Percentiles rank a stretch among this genome's conserved stretches.
phyloP scores from a whole-genome alignment of 495 filamentous ascomycete species.

The Tuber borchii region DNA sequence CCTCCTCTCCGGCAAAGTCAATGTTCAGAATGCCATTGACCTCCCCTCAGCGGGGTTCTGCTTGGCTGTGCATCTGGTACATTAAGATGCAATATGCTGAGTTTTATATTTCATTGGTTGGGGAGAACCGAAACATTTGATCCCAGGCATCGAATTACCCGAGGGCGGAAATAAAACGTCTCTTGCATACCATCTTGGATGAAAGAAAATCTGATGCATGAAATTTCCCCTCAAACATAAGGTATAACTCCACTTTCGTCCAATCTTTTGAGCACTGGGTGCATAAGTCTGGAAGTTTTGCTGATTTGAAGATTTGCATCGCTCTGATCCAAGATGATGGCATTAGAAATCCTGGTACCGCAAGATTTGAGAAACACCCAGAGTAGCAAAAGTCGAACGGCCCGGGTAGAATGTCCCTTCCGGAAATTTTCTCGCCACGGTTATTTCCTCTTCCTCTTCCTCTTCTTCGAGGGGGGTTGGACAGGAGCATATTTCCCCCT shows the following conservation, averaged over 20 bases:
- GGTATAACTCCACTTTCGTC: constrained; percentile 8
- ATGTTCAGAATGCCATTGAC: background rate
- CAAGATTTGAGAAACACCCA: background rate
- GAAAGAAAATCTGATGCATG: background rate
- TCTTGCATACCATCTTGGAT: background rate
- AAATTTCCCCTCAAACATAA: constrained; percentile 2
- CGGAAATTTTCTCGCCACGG: background rate
- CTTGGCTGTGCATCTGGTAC: constrained; percentile 2
- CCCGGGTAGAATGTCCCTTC: background rate
- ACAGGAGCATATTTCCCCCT: background rate
- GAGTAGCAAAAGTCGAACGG: background rate
- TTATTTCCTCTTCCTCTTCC: background rate
- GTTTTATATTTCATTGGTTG: constrained; percentile 2
- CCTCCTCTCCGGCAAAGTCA: constrained; percentile 4
- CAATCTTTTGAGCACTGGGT: constrained; percentile 14
- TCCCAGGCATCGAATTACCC: constrained; percentile 4
- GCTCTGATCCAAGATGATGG: background rate
- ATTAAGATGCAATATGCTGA: constrained; percentile 4
- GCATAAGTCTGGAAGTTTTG: constrained; percentile 10
- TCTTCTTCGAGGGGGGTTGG: background rate
- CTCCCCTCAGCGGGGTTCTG: background rate
- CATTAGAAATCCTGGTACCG: background rate
- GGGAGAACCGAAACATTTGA: constrained; percentile 5
- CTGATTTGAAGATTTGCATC: constrained; percentile 25
- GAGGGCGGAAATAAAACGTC: background rate